These are phyloP conservation scores for Fusarium fracticaudum DNA, from an alignment of 2,329 filamentous ascomycete genomes.

Conservation along the genomic window DNA sequence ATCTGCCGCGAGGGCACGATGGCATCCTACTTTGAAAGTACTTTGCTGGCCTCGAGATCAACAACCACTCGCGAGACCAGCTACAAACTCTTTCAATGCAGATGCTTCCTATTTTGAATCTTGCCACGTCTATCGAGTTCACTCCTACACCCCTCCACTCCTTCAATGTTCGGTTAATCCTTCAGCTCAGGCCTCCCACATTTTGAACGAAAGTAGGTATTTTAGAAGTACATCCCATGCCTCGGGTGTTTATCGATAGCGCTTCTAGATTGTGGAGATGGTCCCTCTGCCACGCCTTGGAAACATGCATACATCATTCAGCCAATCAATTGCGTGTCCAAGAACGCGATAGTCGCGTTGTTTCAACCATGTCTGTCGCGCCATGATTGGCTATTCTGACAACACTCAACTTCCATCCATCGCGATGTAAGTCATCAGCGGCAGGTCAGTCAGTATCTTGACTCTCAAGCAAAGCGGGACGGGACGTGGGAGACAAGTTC, in stretches of 20 bases:
- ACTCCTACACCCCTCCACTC: neutral
- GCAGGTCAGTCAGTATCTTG: neutral
- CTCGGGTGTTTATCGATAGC: constrained; percentile 44
- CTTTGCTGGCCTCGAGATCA: constrained; percentile 29
- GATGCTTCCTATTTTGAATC: neutral
- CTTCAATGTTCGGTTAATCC: constrained; percentile 1
- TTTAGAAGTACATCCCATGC: constrained; percentile 6
- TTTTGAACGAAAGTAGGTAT: constrained; percentile 10
- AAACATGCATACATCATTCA: constrained; percentile 32
- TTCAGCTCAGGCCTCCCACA: constrained; percentile 23
- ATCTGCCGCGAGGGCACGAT: constrained; percentile 26
- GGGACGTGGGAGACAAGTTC: neutral
- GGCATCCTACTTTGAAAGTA: constrained; percentile 30
- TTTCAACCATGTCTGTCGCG: constrained; percentile 28
- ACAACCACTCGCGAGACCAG: constrained; percentile 33
- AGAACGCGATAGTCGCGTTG: constrained; percentile 41
- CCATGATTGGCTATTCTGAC: constrained; percentile 21
- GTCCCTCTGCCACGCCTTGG: constrained; percentile 13
- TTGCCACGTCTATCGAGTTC: neutral
- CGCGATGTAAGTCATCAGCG: constrained; percentile 2
- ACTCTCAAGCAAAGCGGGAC: neutral
- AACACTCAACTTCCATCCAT: constrained; percentile 9
- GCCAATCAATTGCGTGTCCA: constrained; percentile 36
- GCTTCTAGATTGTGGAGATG: constrained; percentile 33
- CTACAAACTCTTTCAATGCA: constrained; percentile 29